Base-by-base conservation (phyloP, 352 stramenopile species). In the Globisporangium camurandrum region DNA sequence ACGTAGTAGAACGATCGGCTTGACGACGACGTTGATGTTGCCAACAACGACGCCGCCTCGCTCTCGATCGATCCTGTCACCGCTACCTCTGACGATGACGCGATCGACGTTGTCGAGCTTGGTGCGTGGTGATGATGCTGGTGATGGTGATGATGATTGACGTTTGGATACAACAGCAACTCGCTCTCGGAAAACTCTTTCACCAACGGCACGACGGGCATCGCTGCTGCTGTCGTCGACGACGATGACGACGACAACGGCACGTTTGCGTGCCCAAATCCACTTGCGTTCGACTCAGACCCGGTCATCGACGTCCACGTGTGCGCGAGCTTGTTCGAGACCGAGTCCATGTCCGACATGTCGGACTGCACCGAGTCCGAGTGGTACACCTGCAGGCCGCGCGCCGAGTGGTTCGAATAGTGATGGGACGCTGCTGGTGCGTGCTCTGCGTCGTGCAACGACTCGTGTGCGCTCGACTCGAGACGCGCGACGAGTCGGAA, bases 1-100 rank as follows among this genome's bases (percentile, higher is more conserved):
- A 88, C 57, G 46, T 88, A 90, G 41, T 87, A 93, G 41, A 90
- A 83, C 12, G 74, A 82, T 27, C 76, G 66, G n/a, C 67, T 76
- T 26, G 64, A 39, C 4, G 28, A 49, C 16, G 48, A 53, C 14
- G 36, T 24, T 19, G 36, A 24, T 22, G 36, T 22, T 14, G 36
- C 7, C 1, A 19, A 24, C 36, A 19, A 19, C 14, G n/a, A 3
- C 23, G 36, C 36, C 3, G 36, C 16, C 14, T 49, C 46, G 1
- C 16, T 37, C 20, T 59, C 46, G n/a, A 39, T 31, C 20, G 36
- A 27, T 14, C 36, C 17, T 12, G n/a, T 19, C 9, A 22, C n/a
- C 4, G n/a, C 36, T 10, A 24, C 36, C 17, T 41, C 36, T 2
- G 36, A 22, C 3, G 27, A n/a, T 17, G 33, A 44, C 34, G 33